Evolutionary conservation across 345 rosid genomes (phyloP).

Genomic region (Eucalyptus microcorys): DNA sequence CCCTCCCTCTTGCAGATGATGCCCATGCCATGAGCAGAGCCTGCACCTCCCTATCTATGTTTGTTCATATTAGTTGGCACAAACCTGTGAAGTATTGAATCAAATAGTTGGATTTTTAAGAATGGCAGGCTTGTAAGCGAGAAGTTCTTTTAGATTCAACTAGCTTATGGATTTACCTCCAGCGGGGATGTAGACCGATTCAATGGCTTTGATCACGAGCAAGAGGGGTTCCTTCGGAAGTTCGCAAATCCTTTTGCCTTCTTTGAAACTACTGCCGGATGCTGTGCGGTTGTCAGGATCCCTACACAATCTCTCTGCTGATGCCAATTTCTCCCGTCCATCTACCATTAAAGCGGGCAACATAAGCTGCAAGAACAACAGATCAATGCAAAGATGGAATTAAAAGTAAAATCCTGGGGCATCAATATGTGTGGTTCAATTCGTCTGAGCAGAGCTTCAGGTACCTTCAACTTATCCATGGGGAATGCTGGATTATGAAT

Average conservation of each 20-base stretch:
- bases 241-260: conserved; percentile 44
- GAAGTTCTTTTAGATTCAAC: background rate
- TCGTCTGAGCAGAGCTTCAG: background rate
- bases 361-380: no score
- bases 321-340: conserved; percentile 4
- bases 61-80: conserved; percentile 13
- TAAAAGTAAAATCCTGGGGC: background rate
- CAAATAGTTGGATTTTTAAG: background rate
- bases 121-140: background rate
- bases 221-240: no score
- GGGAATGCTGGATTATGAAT: no score
- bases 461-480: conserved; percentile 25
- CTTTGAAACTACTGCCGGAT: conserved; percentile 56
- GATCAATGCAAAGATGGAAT: background rate
- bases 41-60: conserved; percentile 3
- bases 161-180: background rate
- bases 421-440: background rate
- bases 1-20: conserved; percentile 7
- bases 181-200: no score
- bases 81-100: background rate
- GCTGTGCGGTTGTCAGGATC: conserved; percentile 7
- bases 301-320: background rate
- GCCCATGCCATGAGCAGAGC: conserved; percentile 3
- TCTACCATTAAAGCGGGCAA: background rate
- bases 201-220: background rate